phyloP scores from a whole-genome alignment of 768 basidiomycete species.

The Amanita fuliginea region DNA sequence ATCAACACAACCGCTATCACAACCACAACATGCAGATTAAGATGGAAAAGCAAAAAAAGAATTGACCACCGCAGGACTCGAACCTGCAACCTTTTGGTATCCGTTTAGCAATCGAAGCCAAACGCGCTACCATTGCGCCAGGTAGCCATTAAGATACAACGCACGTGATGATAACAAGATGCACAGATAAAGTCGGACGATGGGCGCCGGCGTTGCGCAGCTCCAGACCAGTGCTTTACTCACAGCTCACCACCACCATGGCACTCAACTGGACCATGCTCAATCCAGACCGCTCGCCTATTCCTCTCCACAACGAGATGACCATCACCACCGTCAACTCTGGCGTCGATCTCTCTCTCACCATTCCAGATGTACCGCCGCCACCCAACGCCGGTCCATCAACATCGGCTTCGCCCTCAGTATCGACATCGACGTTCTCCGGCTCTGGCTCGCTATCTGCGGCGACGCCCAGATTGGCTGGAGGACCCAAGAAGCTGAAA shows the following conservation, averaged over 20 bases:
- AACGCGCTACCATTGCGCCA: slow-evolving; percentile 95
- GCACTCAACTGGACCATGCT: slow-evolving; percentile 76
- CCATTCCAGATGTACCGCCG: slow-evolving; percentile 41
- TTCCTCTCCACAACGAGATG: slow-evolving; percentile 55
- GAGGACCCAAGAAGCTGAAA: slow-evolving; percentile 46
- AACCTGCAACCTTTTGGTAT: slow-evolving; percentile 94
- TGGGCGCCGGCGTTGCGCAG: not conserved
- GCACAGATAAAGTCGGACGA: no score
- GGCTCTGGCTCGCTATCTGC: not conserved
- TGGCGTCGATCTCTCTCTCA: slow-evolving; percentile 47
- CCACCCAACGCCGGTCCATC: slow-evolving; percentile 25
- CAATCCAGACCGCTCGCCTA: slow-evolving; percentile 40
- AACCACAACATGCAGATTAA: not conserved
- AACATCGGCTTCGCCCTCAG: not conserved
- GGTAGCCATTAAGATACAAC: slow-evolving; percentile 41
- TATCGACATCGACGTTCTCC: not conserved
- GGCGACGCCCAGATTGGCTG: slow-evolving; percentile 34
- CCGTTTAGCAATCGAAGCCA: slow-evolving; percentile 73
- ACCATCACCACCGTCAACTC: slow-evolving; percentile 43
- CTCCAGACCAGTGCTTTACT: not conserved
- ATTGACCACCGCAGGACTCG: slow-evolving; percentile 91
- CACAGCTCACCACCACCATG: slow-evolving; percentile 27
- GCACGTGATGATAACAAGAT: not conserved
- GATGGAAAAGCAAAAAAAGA: slow-evolving; percentile 7
- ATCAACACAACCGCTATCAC: not conserved